phyloP scores from a whole-genome alignment of 2,329 filamentous ascomycete genomes.

The Ceratocystis diversiconidia region DNA sequence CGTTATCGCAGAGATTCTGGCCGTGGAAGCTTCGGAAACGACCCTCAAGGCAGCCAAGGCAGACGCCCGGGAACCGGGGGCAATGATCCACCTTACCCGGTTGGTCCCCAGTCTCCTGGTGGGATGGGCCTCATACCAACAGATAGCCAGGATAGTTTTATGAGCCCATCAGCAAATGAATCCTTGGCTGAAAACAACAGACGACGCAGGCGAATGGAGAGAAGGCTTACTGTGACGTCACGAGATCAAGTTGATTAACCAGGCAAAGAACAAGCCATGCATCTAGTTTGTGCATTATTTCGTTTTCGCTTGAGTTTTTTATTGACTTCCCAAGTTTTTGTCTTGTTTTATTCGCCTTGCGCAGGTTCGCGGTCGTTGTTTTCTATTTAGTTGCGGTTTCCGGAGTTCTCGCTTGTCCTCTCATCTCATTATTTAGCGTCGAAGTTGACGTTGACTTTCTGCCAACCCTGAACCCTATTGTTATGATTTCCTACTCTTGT shows the following conservation, averaged over 20 bases:
- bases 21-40: constrained; percentile 11
- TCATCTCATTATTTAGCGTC: background rate
- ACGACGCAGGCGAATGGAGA: constrained; percentile 39
- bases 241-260: constrained; percentile 7
- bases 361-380: background rate
- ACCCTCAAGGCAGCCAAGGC: constrained; percentile 11
- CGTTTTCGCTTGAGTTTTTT: background rate
- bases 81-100: constrained; percentile 49
- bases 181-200: constrained; percentile 38
- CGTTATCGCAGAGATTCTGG: constrained; percentile 38
- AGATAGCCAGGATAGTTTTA: constrained; percentile 33
- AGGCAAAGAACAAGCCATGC: background rate
- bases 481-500: background rate
- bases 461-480: background rate
- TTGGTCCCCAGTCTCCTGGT: constrained; percentile 29
- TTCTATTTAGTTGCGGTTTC: background rate
- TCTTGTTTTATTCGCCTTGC: background rate
- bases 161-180: constrained; percentile 33
- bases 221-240: constrained; percentile 29
- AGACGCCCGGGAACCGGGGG: constrained; percentile 29
- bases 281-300: constrained; percentile 1
- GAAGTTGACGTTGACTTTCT: background rate
- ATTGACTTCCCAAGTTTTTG: background rate
- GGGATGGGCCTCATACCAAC: constrained; percentile 34
- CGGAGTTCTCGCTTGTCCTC: background rate